Percentiles rank a stretch among this genome's conserved stretches.
phyloP scores from a whole-genome alignment of 495 filamentous ascomycete genomes.

The Aspergillus leporis region DNA sequence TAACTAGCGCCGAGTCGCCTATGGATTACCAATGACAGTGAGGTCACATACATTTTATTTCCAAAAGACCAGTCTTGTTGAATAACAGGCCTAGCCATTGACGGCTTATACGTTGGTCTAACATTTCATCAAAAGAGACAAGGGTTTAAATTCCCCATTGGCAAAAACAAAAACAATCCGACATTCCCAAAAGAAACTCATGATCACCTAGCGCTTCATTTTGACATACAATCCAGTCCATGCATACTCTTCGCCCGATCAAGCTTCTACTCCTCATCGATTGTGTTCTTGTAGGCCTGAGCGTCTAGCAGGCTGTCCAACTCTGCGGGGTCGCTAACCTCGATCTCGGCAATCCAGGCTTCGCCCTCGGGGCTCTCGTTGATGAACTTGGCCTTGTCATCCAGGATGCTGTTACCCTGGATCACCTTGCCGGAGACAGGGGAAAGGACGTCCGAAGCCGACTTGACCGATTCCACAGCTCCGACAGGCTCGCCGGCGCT shows the following conservation, averaged over 20 bases:
- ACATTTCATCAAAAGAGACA: slow-evolving; percentile 14
- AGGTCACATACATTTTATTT: neutral
- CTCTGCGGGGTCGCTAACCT: slow-evolving; percentile 68
- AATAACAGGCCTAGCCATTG: slow-evolving; percentile 18
- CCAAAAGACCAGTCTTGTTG: slow-evolving; percentile 19
- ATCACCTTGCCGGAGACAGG: slow-evolving; percentile 77
- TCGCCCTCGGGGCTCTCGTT: slow-evolving; percentile 83
- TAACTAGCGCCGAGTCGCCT: neutral
- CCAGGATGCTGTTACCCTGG: slow-evolving; percentile 67
- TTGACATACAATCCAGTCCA: slow-evolving; percentile 26
- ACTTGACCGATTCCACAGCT: slow-evolving; percentile 97
- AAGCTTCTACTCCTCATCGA: slow-evolving; percentile 46
- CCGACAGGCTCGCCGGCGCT: slow-evolving; percentile 76
- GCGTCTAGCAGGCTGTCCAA: slow-evolving; percentile 72
- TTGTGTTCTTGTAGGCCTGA: slow-evolving; percentile 71
- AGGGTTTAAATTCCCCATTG: slow-evolving; percentile 2
- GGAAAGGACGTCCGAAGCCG: slow-evolving; percentile 90
- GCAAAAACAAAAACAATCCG: slow-evolving; percentile 20
- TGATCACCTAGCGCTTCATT: slow-evolving; percentile 10
- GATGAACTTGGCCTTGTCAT: slow-evolving; percentile 81
- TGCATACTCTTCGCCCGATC: neutral
- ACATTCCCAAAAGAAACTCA: slow-evolving; percentile 17
- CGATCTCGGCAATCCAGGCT: slow-evolving; percentile 90
- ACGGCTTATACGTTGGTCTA: slow-evolving; percentile 10
- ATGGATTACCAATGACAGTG: neutral